These are phyloP conservation scores for Colletotrichum simmondsii DNA, from an alignment of 2,329 filamentous ascomycete genomes.

Conservation along the genomic window DNA sequence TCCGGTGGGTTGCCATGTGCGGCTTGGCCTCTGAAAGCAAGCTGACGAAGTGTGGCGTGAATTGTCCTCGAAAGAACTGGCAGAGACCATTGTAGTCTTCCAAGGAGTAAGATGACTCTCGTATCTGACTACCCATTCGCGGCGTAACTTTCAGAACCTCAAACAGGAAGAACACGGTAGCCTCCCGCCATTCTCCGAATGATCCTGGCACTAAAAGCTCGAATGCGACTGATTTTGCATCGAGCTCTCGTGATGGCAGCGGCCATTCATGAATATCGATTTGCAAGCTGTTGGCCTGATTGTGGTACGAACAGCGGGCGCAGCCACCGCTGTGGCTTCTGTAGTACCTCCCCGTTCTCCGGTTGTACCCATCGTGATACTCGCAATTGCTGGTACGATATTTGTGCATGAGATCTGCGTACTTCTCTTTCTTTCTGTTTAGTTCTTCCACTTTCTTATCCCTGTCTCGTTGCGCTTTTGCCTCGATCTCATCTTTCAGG, in stretches of 20 bases:
- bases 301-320: constrained; percentile 46
- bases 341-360: not conserved
- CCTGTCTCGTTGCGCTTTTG: constrained; percentile 43
- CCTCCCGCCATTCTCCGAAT: constrained; percentile 61
- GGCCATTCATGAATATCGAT: constrained; percentile 69
- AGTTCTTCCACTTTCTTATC: constrained; percentile 48
- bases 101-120: not conserved
- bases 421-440: constrained; percentile 39
- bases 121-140: not conserved
- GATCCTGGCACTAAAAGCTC: constrained; percentile 56
- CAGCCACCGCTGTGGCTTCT: constrained; percentile 42
- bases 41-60: constrained; percentile 33
- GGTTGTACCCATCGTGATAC: not conserved
- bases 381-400: constrained; percentile 23
- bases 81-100: not conserved
- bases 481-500: not conserved
- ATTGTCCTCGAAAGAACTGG: not conserved
- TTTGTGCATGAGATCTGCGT: constrained; percentile 40
- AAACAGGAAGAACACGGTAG: constrained; percentile 52
- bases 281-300: constrained; percentile 46
- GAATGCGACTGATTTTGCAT: constrained; percentile 60
- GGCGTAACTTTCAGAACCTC: constrained; percentile 47
- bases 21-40: constrained; percentile 50
- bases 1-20: constrained; percentile 47
- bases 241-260: constrained; percentile 46